These are phyloP conservation scores for Paraglomus occultum DNA, from an alignment of 192 early-diverging fungal genomes.

Conservation along the genomic window DNA sequence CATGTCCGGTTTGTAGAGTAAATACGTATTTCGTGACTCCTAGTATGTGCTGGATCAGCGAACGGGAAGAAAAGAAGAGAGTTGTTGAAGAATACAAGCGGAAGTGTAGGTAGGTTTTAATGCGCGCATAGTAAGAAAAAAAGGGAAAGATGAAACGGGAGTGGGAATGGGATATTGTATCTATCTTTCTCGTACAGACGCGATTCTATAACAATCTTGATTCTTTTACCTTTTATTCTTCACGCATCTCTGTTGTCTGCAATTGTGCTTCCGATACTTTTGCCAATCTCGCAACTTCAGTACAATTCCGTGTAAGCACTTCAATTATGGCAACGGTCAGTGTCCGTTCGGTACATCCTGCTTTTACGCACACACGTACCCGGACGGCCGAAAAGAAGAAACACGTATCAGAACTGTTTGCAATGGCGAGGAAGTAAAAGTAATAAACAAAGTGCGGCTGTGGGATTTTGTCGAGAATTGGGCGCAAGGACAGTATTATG, in stretches of 20 bases:
- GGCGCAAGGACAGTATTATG: neutral
- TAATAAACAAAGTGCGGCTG: conserved; percentile 26
- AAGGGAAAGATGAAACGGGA: too few species aligned
- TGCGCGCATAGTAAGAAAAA: too few species aligned
- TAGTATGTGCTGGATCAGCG: conserved; percentile 31
- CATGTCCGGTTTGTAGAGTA: conserved; percentile 29
- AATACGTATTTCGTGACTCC: conserved; percentile 30
- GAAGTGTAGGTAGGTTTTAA: conserved; percentile 26
- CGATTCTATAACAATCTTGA: too few species aligned
- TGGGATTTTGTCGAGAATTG: conserved; percentile 32
- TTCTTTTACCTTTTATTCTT: too few species aligned
- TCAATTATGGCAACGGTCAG: conserved; percentile 30
- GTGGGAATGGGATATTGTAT: too few species aligned
- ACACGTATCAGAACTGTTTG: conserved; percentile 23
- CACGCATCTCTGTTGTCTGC: neutral
- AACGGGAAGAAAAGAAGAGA: conserved; percentile 25
- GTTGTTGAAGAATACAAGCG: conserved; percentile 30
- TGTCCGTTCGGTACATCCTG: conserved; percentile 33
- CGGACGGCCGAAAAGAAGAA: conserved; percentile 30
- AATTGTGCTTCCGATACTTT: neutral
- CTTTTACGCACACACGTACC: conserved; percentile 31
- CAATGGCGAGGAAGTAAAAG: conserved; percentile 24
- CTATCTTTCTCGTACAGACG: too few species aligned
- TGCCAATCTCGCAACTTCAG: neutral
- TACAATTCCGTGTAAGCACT: conserved; percentile 30